Conservation (phyloP, 129 eudicot species). For the Rutidosis leptorrhynchoides region DNA sequence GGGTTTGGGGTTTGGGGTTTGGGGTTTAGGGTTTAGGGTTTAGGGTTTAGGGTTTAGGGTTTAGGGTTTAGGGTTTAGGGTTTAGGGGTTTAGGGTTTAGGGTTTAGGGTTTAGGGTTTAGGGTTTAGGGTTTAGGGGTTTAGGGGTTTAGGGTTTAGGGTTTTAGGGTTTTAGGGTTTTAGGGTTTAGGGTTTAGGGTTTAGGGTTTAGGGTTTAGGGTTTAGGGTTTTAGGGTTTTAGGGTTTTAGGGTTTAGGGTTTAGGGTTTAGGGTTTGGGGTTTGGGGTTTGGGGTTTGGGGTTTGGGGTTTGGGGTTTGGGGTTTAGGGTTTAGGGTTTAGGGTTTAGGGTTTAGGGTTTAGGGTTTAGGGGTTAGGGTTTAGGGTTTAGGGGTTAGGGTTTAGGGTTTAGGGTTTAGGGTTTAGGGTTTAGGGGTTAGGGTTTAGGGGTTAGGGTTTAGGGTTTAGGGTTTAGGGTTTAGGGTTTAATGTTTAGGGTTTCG, state of each 20-base stretch:
- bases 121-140: too few species aligned
- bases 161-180: background rate
- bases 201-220: background rate
- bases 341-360: background rate
- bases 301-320: background rate
- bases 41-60: background rate
- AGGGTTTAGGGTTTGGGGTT: background rate
- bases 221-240: background rate
- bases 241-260: background rate
- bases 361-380: slow-evolving; percentile 10
- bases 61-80: background rate
- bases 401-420: background rate
- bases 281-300: background rate
- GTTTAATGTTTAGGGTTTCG: background rate
- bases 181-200: background rate
- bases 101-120: too few species aligned
- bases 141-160: too few species aligned
- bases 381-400: slow-evolving; percentile 7
- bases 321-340: background rate
- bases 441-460: background rate
- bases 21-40: background rate
- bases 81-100: too few species aligned
- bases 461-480: background rate
- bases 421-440: background rate
- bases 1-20: background rate